Conservation (phyloP, 805 yeast species). For the Sungouiella blattae region DNA sequence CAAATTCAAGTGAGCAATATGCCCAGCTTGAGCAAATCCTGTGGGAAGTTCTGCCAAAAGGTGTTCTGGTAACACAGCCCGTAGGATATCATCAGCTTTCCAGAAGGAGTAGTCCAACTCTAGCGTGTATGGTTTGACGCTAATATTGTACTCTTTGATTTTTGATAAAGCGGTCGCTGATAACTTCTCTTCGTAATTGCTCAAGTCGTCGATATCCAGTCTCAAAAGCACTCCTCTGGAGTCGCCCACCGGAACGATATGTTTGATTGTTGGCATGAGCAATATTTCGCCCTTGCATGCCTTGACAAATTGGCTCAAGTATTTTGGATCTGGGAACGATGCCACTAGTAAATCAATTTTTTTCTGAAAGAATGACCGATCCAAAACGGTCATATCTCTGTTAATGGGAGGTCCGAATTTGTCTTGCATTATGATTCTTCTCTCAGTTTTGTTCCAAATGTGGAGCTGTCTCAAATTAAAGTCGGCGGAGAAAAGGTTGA, state of each 20-base stretch:
- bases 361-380: conserved; percentile 58
- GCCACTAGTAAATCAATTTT: conserved; percentile 65
- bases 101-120: conserved; percentile 71
- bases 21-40: conserved; percentile 92
- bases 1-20: conserved; percentile 88
- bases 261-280: conserved; percentile 65
- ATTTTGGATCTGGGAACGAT: conserved; percentile 61
- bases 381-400: conserved; percentile 61
- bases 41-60: conserved; percentile 73
- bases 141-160: conserved; percentile 46
- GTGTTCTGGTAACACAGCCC: conserved; percentile 71
- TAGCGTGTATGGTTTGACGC: conserved; percentile 51
- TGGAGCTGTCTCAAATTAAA: neutral
- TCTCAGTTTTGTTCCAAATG: conserved; percentile 22
- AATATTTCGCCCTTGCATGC: conserved; percentile 57
- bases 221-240: conserved; percentile 59
- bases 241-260: conserved; percentile 46
- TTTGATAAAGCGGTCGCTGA: conserved; percentile 41
- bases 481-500: too few species aligned
- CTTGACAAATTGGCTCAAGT: conserved; percentile 60
- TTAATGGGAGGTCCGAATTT: conserved; percentile 63
- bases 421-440: conserved; percentile 25
- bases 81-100: conserved; percentile 84
- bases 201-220: conserved; percentile 42
- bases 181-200: conserved; percentile 35